Percentiles rank a stretch among this genome's conserved stretches.
Evolutionary conservation across 2,329 filamentous ascomycete genomes (phyloP).

Genomic region (Aspergillus felis): DNA sequence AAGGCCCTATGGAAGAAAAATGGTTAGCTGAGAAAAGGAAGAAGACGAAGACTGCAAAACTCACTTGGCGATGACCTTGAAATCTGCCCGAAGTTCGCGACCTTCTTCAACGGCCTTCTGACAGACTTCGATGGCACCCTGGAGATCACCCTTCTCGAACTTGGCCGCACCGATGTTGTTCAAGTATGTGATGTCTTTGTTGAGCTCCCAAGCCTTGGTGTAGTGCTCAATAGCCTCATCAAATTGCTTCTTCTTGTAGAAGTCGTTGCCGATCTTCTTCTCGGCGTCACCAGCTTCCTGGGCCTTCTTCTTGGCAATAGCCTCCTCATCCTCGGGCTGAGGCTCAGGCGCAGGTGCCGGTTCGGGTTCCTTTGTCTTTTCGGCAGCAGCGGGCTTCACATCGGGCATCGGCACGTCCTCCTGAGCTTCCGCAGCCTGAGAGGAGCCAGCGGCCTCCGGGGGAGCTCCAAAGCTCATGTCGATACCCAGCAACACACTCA

Average conservation of each 20-base stretch:
- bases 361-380: constrained; percentile 55
- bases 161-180: constrained; percentile 94
- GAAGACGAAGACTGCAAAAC: constrained; percentile 4
- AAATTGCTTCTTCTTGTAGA: constrained; percentile 98
- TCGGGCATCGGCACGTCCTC: constrained; percentile 80
- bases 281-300: constrained; percentile 92
- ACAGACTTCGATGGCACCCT: constrained; percentile 81
- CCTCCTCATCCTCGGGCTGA: constrained; percentile 75
- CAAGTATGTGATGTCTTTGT: constrained; percentile 96
- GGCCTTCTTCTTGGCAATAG: constrained; percentile 76
- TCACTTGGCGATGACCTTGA: constrained; percentile 94
- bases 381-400: constrained; percentile 47
- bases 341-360: constrained; percentile 62
- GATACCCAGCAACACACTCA: constrained; percentile 88
- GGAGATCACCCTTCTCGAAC: constrained; percentile 93
- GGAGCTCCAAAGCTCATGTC: constrained; percentile 73
- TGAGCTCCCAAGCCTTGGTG: constrained; percentile 84
- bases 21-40: constrained; percentile 9
- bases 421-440: constrained; percentile 50
- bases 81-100: constrained; percentile 84
- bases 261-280: constrained; percentile 88
- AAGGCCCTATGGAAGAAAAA: constrained; percentile 56
- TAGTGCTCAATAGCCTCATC: constrained; percentile 94
- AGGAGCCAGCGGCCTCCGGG: constrained; percentile 43
- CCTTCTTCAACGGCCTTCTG: constrained; percentile 86